Percentiles rank a stretch among this genome's conserved stretches.
Conservation (phyloP, 2,329 filamentous ascomycete genomes). For the Ustulina deusta region DNA sequence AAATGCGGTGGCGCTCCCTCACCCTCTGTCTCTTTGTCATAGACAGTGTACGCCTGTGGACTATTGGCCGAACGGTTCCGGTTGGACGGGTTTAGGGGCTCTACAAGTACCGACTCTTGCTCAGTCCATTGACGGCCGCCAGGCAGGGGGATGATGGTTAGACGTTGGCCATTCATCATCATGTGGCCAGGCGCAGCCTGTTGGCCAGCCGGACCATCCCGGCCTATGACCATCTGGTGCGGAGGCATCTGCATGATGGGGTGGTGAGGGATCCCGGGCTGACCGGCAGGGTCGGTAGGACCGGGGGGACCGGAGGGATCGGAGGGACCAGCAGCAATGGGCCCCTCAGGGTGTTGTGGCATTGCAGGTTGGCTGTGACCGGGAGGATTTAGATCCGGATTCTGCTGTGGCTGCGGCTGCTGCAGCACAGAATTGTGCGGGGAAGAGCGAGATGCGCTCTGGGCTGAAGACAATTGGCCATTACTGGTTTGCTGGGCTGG, state of each 20-base stretch:
- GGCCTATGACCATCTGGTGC: slow-evolving; percentile 42
- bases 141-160: slow-evolving; percentile 53
- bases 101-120: slow-evolving; percentile 65
- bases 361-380: slow-evolving; percentile 33
- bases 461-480: slow-evolving; percentile 42
- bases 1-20: slow-evolving; percentile 39
- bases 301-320: no score
- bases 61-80: slow-evolving; percentile 53
- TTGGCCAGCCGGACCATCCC: slow-evolving; percentile 41
- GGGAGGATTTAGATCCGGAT: slow-evolving; percentile 39
- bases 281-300: no score
- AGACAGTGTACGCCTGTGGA: slow-evolving; percentile 54
- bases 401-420: slow-evolving; percentile 27
- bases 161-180: slow-evolving; percentile 41
- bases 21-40: slow-evolving; percentile 65
- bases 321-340: slow-evolving; percentile 33
- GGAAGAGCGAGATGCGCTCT: slow-evolving; percentile 36
- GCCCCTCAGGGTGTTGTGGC: slow-evolving; percentile 42
- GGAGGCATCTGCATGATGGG: slow-evolving; percentile 40
- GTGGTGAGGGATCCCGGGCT: slow-evolving; percentile 39
- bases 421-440: slow-evolving; percentile 40
- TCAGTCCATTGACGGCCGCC: slow-evolving; percentile 62
- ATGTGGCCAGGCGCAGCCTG: slow-evolving; percentile 42
- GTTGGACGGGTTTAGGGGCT: slow-evolving; percentile 60
- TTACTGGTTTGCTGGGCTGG: slow-evolving; percentile 47